Conservation (phyloP, 2,329 filamentous ascomycete genomes). For the Biscogniauxia marginata region DNA sequence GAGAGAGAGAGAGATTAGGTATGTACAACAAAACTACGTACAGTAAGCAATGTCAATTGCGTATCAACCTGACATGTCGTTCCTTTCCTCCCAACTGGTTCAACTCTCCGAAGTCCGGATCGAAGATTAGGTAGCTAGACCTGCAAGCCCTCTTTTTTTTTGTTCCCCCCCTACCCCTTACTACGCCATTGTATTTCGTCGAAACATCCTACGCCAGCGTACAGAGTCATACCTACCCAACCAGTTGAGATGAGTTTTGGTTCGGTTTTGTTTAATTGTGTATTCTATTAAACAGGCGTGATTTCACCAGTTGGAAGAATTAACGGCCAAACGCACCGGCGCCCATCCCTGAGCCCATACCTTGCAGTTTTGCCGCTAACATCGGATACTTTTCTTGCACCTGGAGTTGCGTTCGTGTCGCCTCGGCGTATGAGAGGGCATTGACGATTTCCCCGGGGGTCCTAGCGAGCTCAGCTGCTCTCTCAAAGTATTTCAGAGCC, state of each 20-base stretch:
- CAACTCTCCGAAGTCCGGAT: not conserved
- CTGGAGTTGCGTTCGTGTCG: constrained; percentile 92
- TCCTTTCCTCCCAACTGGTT: not conserved
- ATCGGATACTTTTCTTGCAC: constrained; percentile 85
- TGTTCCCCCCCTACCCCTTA: not conserved
- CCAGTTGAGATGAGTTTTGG: not conserved
- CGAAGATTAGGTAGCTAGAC: not conserved
- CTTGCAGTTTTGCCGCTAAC: constrained; percentile 69
- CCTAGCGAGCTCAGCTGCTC: constrained; percentile 87
- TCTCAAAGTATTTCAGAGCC: constrained; percentile 94
- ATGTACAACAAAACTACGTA: constrained; percentile 14
- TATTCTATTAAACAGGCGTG: not conserved
- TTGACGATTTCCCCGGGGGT: constrained; percentile 97
- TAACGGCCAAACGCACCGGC: constrained; percentile 17
- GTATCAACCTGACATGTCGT: not conserved
- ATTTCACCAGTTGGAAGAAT: constrained; percentile 23
- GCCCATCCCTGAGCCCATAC: constrained; percentile 41
- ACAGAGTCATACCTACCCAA: not conserved
- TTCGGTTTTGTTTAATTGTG: not conserved
- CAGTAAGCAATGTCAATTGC: constrained; percentile 8
- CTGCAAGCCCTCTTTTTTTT: not conserved
- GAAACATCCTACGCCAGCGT: not conserved
- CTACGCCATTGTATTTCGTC: not conserved
- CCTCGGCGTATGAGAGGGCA: constrained; percentile 93
- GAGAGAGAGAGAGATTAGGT: constrained; percentile 6